Percentiles rank a stretch among this genome's conserved stretches.
Evolutionary conservation across 140 eudicot genomes (phyloP).

Genomic region (Erigeron philadelphicus): DNA sequence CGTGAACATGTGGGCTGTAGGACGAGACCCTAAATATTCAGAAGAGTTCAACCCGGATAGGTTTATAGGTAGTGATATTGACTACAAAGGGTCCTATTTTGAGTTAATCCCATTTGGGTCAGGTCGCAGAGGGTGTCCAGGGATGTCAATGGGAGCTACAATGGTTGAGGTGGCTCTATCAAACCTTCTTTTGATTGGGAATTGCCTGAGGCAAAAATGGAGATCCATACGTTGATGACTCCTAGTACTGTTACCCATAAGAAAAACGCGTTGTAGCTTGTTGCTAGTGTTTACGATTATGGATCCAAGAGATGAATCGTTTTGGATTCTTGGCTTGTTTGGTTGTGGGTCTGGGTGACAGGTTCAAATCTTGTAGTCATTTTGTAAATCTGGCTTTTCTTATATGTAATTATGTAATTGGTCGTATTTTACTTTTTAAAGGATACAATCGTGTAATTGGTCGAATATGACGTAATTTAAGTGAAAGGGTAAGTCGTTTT

Average conservation of each 20-base stretch:
- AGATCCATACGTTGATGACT: constrained; percentile 26
- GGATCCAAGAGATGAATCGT: neutral
- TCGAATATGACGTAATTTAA: too few relatives aligned
- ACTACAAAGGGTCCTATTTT: constrained; percentile 35
- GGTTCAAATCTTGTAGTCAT: neutral
- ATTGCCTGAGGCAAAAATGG: constrained; percentile 23
- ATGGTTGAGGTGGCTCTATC: constrained; percentile 35
- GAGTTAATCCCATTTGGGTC: constrained; percentile 45
- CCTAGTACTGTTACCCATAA: constrained; percentile 21
- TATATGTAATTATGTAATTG: neutral
- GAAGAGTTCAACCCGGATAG: constrained; percentile 38
- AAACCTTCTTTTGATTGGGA: constrained; percentile 43
- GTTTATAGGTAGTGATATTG: constrained; percentile 30
- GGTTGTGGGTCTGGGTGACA: neutral
- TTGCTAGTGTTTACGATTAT: constrained; percentile 17
- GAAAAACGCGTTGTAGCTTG: constrained; percentile 23
- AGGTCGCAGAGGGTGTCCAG: constrained; percentile 40
- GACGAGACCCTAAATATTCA: constrained; percentile 35
- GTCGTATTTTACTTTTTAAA: neutral
- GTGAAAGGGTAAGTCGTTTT: too few relatives aligned
- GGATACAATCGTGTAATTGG: neutral
- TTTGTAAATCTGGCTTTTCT: neutral
- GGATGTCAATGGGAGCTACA: constrained; percentile 27
- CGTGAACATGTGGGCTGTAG: constrained; percentile 33
- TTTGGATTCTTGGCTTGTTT: neutral